Base-by-base conservation (phyloP, 805 yeast genomes). In the Saccharomycopsis fibuligera region DNA sequence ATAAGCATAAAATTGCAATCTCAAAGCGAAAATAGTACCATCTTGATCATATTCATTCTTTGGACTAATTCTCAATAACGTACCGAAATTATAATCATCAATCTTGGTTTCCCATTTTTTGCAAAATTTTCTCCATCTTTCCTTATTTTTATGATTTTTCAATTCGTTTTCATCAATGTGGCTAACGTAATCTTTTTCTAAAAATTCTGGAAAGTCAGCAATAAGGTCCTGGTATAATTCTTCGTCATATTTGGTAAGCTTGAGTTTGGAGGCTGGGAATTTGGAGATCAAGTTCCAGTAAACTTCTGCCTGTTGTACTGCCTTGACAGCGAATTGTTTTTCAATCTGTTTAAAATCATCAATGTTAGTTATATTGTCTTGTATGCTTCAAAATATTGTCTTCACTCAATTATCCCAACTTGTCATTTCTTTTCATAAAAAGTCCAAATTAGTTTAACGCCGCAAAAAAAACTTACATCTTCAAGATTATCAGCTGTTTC, bases 281-380 rank as follows among this genome's bases (percentile, higher is more conserved):
- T 79, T 78, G 50, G 76, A 75, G 48, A 93, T 68, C 50, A 93
- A 66, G 42, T 74, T 73, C 96, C 96, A 93, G 75, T 91, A 93
- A 1, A 96, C 83, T 62, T 88, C 95, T 50, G 96, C 93, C 65
- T 93, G 98, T 66, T 78, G 81, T 16, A 93, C 99, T 4, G 98
- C 99, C 68, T 85, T 87, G 51, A 93, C 99, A 37, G 99, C 98
- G 62, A 93, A 93, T 70, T 93, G 98, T 75, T 81, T 88, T 68
- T 93, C 99, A 61, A 93, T 88, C 38, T 88, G 96, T 68, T 91
- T 98, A 59, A 87, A 73, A 71, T 91, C 93, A 54, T 93, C 96
- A 40, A n/a, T n/a, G n/a, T n/a, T n/a, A n/a, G n/a, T n/a, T n/a
- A n/a, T n/a, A n/a, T n/a, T n/a, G n/a, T n/a, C n/a, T n/a, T n/a